Conservation (phyloP, 495 filamentous ascomycete species). For the Hypoxylon fragiforme region DNA sequence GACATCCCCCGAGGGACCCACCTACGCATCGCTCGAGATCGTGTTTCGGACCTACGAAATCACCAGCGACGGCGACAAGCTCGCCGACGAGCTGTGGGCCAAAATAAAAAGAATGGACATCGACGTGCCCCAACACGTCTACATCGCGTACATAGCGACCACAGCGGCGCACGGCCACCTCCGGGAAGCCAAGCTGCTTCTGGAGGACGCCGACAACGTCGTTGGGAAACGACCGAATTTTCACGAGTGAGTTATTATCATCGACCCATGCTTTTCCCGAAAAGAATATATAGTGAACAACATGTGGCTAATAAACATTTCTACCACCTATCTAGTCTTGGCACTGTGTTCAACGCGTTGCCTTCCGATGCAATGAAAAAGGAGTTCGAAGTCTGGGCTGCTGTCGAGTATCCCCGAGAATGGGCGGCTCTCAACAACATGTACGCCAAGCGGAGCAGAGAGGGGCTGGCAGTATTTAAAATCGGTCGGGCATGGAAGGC, state of each 20-base stretch:
- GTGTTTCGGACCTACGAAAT: conserved; percentile 76
- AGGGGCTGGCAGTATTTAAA: conserved; percentile 47
- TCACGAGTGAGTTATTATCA: conserved; percentile 67
- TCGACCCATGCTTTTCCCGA: no score
- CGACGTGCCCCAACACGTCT: conserved; percentile 70
- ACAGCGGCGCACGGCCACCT: conserved; percentile 70
- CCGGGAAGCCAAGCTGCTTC: conserved; percentile 63
- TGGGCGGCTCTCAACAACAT: conserved; percentile 66
- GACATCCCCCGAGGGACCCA: conserved; percentile 77
- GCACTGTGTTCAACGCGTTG: conserved; percentile 72
- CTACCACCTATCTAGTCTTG: conserved; percentile 56
- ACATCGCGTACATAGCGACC: conserved; percentile 72
- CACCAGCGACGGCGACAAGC: conserved; percentile 60
- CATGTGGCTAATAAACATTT: no score
- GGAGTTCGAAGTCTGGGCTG: conserved; percentile 73
- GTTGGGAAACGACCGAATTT: conserved; percentile 65
- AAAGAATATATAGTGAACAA: no score
- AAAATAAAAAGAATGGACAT: conserved; percentile 76
- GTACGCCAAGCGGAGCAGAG: conserved; percentile 41
- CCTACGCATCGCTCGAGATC: conserved; percentile 73
- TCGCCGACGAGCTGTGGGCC: conserved; percentile 73
- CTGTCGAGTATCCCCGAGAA: conserved; percentile 62
- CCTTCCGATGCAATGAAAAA: conserved; percentile 61
- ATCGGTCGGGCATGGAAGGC: conserved; percentile 48
- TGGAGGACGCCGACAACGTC: conserved; percentile 66